Evolutionary conservation across 2,329 filamentous ascomycete species (phyloP).

Genomic region (Cordyceps fumosorosea): DNA sequence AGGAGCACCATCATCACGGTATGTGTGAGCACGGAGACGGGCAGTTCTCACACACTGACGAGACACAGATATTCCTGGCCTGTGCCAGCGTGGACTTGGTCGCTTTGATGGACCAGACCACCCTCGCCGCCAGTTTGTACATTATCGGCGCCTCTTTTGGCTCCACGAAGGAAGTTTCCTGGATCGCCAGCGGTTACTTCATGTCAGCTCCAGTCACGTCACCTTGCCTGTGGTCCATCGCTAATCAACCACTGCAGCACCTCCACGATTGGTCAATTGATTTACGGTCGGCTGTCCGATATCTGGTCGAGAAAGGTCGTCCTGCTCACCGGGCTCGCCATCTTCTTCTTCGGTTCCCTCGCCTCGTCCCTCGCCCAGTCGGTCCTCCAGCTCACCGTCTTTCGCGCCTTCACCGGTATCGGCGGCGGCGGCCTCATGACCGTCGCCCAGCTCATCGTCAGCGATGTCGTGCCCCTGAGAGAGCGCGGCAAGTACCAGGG

Average conservation of each 20-base stretch:
- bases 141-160: constrained; percentile 46
- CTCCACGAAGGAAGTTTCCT: constrained; percentile 43
- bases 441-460: constrained; percentile 62
- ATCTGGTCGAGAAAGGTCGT: constrained; percentile 40
- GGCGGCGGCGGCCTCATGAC: constrained; percentile 68
- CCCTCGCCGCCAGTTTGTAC: constrained; percentile 46
- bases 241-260: constrained; percentile 23
- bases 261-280: constrained; percentile 39
- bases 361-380: constrained; percentile 36
- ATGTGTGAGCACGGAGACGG: neutral
- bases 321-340: constrained; percentile 30
- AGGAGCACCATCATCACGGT: constrained; percentile 45
- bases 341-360: constrained; percentile 38
- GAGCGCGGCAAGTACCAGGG: constrained; percentile 71
- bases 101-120: constrained; percentile 53
- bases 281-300: constrained; percentile 40
- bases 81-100: constrained; percentile 49
- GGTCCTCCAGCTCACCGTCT: constrained; percentile 33
- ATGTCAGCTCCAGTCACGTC: constrained; percentile 31
- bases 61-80: constrained; percentile 46
- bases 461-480: constrained; percentile 62
- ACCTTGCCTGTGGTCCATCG: too few relatives aligned
- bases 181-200: constrained; percentile 51
- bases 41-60: constrained; percentile 11
- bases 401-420: constrained; percentile 41